Evolutionary conservation across 1,284 basidiomycete species (phyloP), one percentile per base, ranked within the genome.

Genomic region (Marasmius oreades): DNA sequence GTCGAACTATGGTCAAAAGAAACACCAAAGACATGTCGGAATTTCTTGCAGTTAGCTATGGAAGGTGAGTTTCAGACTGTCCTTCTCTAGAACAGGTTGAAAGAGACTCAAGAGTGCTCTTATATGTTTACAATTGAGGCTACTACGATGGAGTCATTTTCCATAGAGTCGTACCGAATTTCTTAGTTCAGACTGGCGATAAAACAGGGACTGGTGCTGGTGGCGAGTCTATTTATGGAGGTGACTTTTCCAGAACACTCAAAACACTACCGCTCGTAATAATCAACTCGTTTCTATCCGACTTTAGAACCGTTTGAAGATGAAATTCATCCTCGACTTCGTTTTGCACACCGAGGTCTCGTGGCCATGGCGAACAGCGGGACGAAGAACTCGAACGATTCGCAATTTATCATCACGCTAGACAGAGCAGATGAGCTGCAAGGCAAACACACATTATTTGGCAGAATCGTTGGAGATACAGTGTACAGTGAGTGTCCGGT

Each of bases 1-100:
- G 87, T 98, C 48, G 96, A 98, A 68, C 77, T 99, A 55, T 99
- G 95, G 94, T 85, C 92, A 18, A 94, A 93, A 85, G 94, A 99
- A 84, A 86, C 92, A 18, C 96, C 96, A 0, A 93, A 92, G 74
- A 81, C 97, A 69, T 95, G 92, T 67, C 84, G 95, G 44, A 99
- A 98, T 76, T 94, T 96, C 70, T 77, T 98, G 50, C 86, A 91
- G 16, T 78, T 96, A 31, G 85, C 91, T 0, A 90, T 97, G 82
- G 94, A 96, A 78, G 94, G 92, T 77, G 53, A 66, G 60, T 65
- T 60, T 59, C 55, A 57, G 47, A 55, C 55, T 42, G 39, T 33
- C 4, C 51, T 54, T 55, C 14, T 22, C 50, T 58, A 16, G 16
- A 16, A 7, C 20, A 20, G n/a, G 20, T 42, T 16, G 39, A n/a